These are phyloP conservation scores for Pichia sp. DNA, from an alignment of 1,139 yeast species.

Conservation along the genomic window DNA sequence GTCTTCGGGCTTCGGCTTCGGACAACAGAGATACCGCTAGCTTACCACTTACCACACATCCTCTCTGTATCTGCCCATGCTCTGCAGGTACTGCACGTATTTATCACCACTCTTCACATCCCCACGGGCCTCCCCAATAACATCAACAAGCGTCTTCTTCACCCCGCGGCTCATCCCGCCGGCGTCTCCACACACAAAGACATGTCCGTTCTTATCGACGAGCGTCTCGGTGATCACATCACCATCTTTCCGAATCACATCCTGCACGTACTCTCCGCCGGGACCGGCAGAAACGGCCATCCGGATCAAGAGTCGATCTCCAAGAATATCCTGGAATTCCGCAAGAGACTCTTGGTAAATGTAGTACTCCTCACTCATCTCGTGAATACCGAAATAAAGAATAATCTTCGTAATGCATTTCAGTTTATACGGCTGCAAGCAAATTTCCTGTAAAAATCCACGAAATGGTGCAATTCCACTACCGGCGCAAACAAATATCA, in stretches of 20 bases:
- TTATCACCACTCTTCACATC: slow-evolving; percentile 47
- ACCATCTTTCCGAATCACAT: slow-evolving; percentile 48
- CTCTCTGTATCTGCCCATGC: slow-evolving; percentile 87
- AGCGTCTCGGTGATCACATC: slow-evolving; percentile 48
- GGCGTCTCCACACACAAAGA: slow-evolving; percentile 97
- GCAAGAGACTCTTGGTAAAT: slow-evolving; percentile 56
- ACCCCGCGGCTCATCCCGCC: slow-evolving; percentile 93
- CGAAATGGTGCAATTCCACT: slow-evolving; percentile 98
- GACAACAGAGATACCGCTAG: too few relatives aligned
- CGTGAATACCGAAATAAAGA: slow-evolving; percentile 84
- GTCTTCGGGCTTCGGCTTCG: too few relatives aligned
- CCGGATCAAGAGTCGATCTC: slow-evolving; percentile 59
- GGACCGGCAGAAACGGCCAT: slow-evolving; percentile 84
- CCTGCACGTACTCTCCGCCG: too few relatives aligned
- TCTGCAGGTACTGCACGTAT: slow-evolving; percentile 71
- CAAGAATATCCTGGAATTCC: slow-evolving; percentile 54
- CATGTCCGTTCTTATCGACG: slow-evolving; percentile 66
- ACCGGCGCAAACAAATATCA: slow-evolving; percentile 95
- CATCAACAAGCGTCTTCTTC: slow-evolving; percentile 60
- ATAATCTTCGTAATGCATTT: slow-evolving; percentile 58
- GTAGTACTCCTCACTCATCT: slow-evolving; percentile 55
- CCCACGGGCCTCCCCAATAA: slow-evolving; percentile 51
- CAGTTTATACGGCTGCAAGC: slow-evolving; percentile 25
- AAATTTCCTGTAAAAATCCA: slow-evolving; percentile 74
- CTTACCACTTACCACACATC: slow-evolving; percentile 99